These are phyloP conservation scores for Chytriomyces sp. DNA, from an alignment of 192 early-diverging fungal genomes.

Conservation along the genomic window DNA sequence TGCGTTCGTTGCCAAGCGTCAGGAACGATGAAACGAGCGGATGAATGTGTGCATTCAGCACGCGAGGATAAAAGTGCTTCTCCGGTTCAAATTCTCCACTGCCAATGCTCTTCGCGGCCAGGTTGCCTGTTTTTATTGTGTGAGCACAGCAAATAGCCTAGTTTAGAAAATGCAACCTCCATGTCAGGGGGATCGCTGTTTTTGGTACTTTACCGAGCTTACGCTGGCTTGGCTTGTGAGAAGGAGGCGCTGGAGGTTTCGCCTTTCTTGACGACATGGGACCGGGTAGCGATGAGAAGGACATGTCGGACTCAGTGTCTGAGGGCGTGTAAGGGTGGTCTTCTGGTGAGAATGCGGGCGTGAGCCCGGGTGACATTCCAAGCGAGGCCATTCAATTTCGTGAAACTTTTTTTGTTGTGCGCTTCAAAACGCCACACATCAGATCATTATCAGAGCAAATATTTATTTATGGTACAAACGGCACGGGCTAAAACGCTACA, in stretches of 20 bases:
- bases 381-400: too few relatives aligned
- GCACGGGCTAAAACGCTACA: too few relatives aligned
- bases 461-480: too few relatives aligned
- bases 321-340: slow-evolving; percentile 2
- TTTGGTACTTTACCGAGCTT: slow-evolving; percentile 1
- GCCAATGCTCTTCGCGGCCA: slow-evolving; percentile 32
- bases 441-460: too few relatives aligned
- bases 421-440: too few relatives aligned
- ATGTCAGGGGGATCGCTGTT: not conserved
- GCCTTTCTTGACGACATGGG: not conserved
- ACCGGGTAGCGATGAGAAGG: slow-evolving; percentile 7
- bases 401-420: too few relatives aligned
- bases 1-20: slow-evolving; percentile 83
- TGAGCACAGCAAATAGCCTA: too few relatives aligned
- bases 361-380: too few relatives aligned
- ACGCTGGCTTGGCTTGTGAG: not conserved
- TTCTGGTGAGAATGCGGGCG: too few relatives aligned
- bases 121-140: not conserved
- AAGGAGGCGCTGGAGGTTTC: too few relatives aligned
- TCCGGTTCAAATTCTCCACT: slow-evolving; percentile 77
- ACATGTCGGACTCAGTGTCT: slow-evolving; percentile 27
- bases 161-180: too few relatives aligned
- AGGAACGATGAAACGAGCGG: slow-evolving; percentile 84
- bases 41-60: slow-evolving; percentile 85
- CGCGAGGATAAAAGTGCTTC: slow-evolving; percentile 84